Conservation (phyloP, 2,329 filamentous ascomycete species). For the Monilinia fructigena region DNA sequence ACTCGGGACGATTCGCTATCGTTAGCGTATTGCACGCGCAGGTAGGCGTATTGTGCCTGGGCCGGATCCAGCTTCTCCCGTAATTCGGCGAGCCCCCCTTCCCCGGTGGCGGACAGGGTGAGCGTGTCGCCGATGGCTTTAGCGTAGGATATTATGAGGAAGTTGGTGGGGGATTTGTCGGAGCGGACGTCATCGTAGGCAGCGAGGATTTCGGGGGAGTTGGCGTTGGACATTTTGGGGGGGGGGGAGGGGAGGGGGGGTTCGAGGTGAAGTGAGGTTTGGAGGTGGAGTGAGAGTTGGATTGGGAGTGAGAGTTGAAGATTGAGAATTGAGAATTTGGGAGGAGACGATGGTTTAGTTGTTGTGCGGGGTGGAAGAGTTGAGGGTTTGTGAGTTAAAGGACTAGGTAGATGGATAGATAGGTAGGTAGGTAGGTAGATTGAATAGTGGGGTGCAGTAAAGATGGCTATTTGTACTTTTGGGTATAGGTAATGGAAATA, state of each 20-base stretch:
- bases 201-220: conserved; percentile 57
- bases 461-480: not conserved
- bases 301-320: conserved; percentile 35
- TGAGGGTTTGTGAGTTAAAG: not conserved
- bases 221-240: conserved; percentile 53
- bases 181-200: conserved; percentile 67
- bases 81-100: conserved; percentile 60
- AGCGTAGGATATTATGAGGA: conserved; percentile 64
- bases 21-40: conserved; percentile 67
- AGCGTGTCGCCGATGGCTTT: conserved; percentile 56
- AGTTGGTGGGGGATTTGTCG: conserved; percentile 65
- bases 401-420: not conserved
- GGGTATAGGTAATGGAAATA: not conserved
- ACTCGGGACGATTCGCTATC: conserved; percentile 67
- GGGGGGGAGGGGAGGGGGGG: too few relatives aligned
- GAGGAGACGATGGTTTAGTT: not conserved
- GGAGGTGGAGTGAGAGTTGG: conserved; percentile 52
- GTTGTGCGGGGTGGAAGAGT: conserved; percentile 9
- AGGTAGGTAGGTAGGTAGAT: too few relatives aligned
- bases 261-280: conserved; percentile 46
- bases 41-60: conserved; percentile 41
- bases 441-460: conserved; percentile 6
- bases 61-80: conserved; percentile 51
- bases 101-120: conserved; percentile 55
- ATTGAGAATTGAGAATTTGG: not conserved